A percentile compares a stretch with the other conserved stretches of the same genome.
These are phyloP conservation scores for Calonectria henricotiae DNA, from an alignment of 2,329 filamentous ascomycete genomes.

Conservation along the genomic window DNA sequence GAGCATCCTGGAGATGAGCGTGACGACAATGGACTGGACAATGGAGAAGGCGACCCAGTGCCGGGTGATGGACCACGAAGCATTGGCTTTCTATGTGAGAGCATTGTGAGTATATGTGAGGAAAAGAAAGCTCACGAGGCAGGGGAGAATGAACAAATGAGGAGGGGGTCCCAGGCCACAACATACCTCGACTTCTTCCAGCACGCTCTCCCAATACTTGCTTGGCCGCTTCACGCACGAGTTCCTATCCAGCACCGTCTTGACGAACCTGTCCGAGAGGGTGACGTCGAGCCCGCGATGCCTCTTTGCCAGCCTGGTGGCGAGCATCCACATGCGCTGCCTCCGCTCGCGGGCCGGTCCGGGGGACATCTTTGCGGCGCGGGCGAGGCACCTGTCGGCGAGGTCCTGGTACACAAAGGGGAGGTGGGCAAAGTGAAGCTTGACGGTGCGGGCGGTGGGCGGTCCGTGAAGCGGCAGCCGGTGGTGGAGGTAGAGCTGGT, in stretches of 20 bases:
- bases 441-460: slow-evolving; percentile 11
- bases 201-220: slow-evolving; percentile 41
- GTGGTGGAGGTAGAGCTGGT: slow-evolving; percentile 39
- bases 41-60: slow-evolving; percentile 36
- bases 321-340: slow-evolving; percentile 35
- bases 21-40: slow-evolving; percentile 29
- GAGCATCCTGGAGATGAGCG: slow-evolving; percentile 21
- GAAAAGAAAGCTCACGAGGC: neutral
- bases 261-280: slow-evolving; percentile 35
- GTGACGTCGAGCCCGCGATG: slow-evolving; percentile 27
- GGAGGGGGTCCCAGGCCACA: no score
- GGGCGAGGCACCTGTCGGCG: slow-evolving; percentile 34
- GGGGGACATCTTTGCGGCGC: slow-evolving; percentile 15
- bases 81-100: slow-evolving; percentile 33
- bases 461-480: slow-evolving; percentile 39
- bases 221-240: slow-evolving; percentile 30
- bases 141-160: neutral
- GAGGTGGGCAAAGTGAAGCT: slow-evolving; percentile 31
- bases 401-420: slow-evolving; percentile 35
- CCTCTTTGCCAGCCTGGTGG: slow-evolving; percentile 31
- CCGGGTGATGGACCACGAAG: slow-evolving; percentile 35
- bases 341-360: slow-evolving; percentile 26
- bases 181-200: slow-evolving; percentile 42
- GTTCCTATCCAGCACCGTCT: slow-evolving; percentile 28
- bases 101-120: neutral